Evolutionary conservation across 2,329 filamentous ascomycete genomes (phyloP), one percentile per base, ranked within the genome.

Genomic region (Penicillium verrucosum): DNA sequence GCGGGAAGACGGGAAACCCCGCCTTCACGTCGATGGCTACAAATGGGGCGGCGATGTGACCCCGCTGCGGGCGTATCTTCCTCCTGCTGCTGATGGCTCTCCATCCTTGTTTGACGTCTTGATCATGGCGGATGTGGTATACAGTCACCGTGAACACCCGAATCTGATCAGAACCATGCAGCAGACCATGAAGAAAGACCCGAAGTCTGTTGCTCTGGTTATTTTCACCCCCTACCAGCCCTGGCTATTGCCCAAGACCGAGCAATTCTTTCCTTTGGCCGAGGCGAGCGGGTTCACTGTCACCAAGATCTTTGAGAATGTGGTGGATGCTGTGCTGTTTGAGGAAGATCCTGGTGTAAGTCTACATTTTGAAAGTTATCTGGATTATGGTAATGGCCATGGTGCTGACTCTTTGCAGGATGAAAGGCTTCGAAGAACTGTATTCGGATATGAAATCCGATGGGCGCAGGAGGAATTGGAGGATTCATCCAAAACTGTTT

Each of bases 151-250:
- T 5, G 92, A 96, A 77, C 93, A 97, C 69, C 79, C 76, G 2
- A 91, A 90, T 67, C 80, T 97, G 58, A 80, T 95, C 62, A 81
- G 83, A 62, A 91, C 88, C 4, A 83, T 97, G 58, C 78, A 82
- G 66, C 71, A 82, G 68, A 89, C 88, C 16, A 74, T 97, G 66
- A 83, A 81, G 64, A 80, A 77, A 59, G 73, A 77, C 4, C 66
- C 72, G 4, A 77, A 78, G 2, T 84, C 87, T 47, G 81, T 81
- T 52, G 91, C 92, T 2, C 83, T 92, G 66, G 92, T 97, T 8
- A 95, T 97, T 73, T 97, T 97, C 77, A 96, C 92, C 0, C 92
- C 90, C 21, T 96, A 97, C 75, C 82, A 94, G 60, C 92, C 93
- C 1, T 97, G 92, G 92, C 79, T 97, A 69, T 81, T 89, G 66